Evolutionary conservation across 768 basidiomycete species (phyloP).

Genomic region (Crucibulum laeve): DNA sequence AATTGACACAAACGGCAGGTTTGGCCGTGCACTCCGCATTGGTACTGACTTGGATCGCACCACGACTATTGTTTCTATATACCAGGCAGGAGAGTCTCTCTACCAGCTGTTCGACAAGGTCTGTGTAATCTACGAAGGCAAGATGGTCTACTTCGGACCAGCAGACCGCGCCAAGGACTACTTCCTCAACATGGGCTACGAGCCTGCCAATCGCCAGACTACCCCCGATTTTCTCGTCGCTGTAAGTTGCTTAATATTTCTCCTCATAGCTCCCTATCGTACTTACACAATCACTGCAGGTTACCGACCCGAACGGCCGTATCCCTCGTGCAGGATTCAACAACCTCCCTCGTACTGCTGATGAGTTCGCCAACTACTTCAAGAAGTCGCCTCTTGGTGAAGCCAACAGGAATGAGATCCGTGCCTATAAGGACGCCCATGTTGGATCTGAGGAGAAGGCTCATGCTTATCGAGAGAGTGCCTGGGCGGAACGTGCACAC

Average conservation of each 20-base stretch:
- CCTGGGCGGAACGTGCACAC: too few relatives aligned
- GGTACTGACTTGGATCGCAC: constrained; percentile 42
- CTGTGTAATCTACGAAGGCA: constrained; percentile 51
- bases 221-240: constrained; percentile 56
- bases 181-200: constrained; percentile 1
- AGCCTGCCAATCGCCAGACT: neutral
- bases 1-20: neutral
- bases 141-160: constrained; percentile 52
- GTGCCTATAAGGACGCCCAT: constrained; percentile 33
- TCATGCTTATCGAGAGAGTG: too few relatives aligned
- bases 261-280: too few relatives aligned
- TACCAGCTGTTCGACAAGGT: constrained; percentile 61
- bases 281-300: too few relatives aligned
- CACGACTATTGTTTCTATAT: constrained; percentile 19
- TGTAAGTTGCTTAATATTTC: too few relatives aligned
- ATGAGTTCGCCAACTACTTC: constrained; percentile 52
- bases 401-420: too few relatives aligned
- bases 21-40: constrained; percentile 36
- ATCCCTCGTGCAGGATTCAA: neutral
- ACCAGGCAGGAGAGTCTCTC: constrained; percentile 39
- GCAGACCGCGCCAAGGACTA: constrained; percentile 13
- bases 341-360: constrained; percentile 28
- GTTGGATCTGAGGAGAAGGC: too few relatives aligned
- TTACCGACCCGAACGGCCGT: neutral
- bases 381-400: too few relatives aligned